These are phyloP conservation scores for Eimeria falciformis DNA, from an alignment of 169 alveolate genomes.

Conservation along the genomic window DNA sequence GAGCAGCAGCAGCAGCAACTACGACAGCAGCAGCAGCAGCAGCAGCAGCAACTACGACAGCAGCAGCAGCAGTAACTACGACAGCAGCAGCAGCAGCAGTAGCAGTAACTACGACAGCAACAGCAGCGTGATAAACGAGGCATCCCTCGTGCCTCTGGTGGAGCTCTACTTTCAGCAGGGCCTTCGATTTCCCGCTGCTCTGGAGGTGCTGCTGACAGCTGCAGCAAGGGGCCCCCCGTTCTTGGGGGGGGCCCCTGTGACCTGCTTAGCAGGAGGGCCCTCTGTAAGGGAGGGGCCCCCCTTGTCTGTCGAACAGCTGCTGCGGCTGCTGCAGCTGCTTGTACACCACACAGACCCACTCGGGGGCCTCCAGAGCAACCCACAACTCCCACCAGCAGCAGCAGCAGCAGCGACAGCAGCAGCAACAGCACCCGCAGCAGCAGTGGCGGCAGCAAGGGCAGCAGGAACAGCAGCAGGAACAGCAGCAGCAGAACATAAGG, in stretches of 20 bases:
- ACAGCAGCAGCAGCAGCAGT: constrained; percentile 22
- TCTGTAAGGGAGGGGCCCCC: constrained; percentile 5
- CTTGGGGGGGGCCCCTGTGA: neutral
- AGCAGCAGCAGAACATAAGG: constrained; percentile 14
- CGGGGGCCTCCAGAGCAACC: constrained; percentile 10
- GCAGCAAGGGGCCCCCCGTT: constrained; percentile 33
- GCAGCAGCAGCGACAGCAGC: neutral
- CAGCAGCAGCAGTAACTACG: too few species aligned
- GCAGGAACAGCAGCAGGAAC: constrained; percentile 17
- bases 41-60: too few species aligned
- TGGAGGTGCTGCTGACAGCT: constrained; percentile 15
- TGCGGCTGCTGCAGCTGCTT: neutral
- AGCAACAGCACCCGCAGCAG: neutral
- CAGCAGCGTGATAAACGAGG: neutral
- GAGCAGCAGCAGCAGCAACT: too few species aligned
- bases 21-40: too few species aligned
- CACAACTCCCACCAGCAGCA: neutral
- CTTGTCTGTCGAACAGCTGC: constrained; percentile 15
- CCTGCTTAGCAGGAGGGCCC: neutral
- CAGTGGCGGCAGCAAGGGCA: constrained; percentile 7
- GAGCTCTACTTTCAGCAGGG: constrained; percentile 13
- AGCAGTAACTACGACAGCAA: constrained; percentile 6
- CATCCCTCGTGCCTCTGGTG: constrained; percentile 13
- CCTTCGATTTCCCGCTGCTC: constrained; percentile 1
- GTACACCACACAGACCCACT: constrained; percentile 7